Evolutionary conservation across 441 rosid species (phyloP), one percentile per base, ranked within the genome.

Genomic region (Adansonia grandidieri): DNA sequence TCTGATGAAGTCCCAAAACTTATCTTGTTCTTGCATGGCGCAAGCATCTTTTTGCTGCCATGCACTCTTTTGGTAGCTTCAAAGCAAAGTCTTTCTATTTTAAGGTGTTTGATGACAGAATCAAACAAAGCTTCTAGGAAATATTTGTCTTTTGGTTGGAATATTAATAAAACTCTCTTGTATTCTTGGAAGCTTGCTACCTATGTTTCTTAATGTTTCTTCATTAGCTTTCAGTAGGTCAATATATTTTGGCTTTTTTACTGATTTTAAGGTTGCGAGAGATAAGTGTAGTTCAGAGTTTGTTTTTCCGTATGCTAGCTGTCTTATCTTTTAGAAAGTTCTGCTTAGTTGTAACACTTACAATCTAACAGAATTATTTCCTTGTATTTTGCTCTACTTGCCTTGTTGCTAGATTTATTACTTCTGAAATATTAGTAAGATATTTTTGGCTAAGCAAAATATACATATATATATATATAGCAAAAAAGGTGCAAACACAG

Each of bases 41-140:
- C 69, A 77, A 77, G 80, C 76, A 78, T 63, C 48, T 69, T 1
- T 63, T 50, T 70, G 32, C 63, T 65, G 62, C 24, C 76, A 42
- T 62, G 6, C 56, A 44, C 19, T 24, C 44, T 56, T 51, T 4
- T 42, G 32, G 14, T 66, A 15, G 61, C 84, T 80, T 84, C 61
- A 42, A 86, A 77, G 82, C 79, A 80, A 86, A 70, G 82, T 45
- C 51, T 73, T 22, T 47, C 80, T 73, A 73, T 17, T 83, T 68
- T 64, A n/a, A 58, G 13, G 20, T 58, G 54, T 72, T 50, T 22
- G 45, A 0, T 19, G 3, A 9, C 9, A 50, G 48, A 28, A 9
- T 13, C 42, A 68, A 70, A 74, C 10, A 67, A 60, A 24, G 60
- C 60, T 62, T 76, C 28, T 15, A 64, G 77, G 51, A 51, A 51